Evolutionary conservation across 257 asterid genomes (phyloP).

Genomic region (Buddleja alternifolia): DNA sequence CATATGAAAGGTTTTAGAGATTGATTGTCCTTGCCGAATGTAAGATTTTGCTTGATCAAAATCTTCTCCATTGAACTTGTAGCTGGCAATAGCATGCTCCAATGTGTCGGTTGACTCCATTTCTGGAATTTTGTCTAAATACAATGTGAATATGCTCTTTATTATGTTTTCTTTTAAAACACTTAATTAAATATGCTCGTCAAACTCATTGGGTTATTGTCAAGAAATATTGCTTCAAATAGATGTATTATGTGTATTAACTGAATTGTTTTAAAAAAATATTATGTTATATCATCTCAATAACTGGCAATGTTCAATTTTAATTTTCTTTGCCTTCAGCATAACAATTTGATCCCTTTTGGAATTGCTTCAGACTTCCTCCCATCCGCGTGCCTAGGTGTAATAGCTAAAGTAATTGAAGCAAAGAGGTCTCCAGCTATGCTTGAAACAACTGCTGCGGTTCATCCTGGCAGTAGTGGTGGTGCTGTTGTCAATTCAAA

Average conservation of each 20-base stretch:
- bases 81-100: conserved; percentile 2
- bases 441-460: conserved; percentile 99
- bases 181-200: background rate
- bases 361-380: conserved; percentile 59
- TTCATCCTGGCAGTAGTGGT: conserved; percentile 98
- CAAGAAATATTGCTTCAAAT: background rate
- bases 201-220: background rate
- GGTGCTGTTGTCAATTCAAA: conserved; percentile 90
- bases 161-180: background rate
- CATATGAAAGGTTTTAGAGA: background rate
- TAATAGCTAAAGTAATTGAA: conserved; percentile 85
- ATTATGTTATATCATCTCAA: background rate
- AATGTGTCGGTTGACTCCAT: background rate
- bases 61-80: background rate
- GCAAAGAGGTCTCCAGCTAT: conserved; percentile 76
- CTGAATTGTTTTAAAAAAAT: background rate
- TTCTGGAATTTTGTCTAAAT: conserved; percentile 1
- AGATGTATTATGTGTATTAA: background rate
- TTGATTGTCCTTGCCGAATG: background rate
- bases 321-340: background rate
- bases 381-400: conserved; percentile 88
- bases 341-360: conserved; percentile 4
- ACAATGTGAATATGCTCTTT: background rate
- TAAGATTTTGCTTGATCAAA: background rate
- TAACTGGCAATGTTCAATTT: background rate